These are phyloP conservation scores for Penicillium sp. DNA, from an alignment of 2,329 filamentous ascomycete genomes.

Conservation along the genomic window DNA sequence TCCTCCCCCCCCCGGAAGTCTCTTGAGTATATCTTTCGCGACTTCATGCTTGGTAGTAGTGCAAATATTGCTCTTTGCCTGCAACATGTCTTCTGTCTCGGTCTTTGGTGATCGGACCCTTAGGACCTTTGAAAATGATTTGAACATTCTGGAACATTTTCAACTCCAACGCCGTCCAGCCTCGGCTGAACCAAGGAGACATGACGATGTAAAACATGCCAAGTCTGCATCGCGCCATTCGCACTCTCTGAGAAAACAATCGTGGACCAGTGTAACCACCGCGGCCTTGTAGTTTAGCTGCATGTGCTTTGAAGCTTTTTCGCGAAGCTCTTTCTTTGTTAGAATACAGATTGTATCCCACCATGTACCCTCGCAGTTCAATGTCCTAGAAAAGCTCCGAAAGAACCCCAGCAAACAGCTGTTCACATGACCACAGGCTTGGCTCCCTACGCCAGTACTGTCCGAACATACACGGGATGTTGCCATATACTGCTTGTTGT, in stretches of 20 bases:
- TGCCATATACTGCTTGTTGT: conserved; percentile 22
- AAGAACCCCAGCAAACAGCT: conserved; percentile 27
- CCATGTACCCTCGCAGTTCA: conserved; percentile 27
- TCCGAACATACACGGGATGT: conserved; percentile 35
- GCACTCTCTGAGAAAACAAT: conserved; percentile 13
- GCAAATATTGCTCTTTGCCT: background rate
- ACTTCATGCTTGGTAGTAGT: background rate
- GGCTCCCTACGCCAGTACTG: conserved; percentile 26
- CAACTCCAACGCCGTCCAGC: conserved; percentile 23
- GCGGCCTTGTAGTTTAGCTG: conserved; percentile 25
- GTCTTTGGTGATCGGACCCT: conserved; percentile 17
- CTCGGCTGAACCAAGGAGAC: conserved; percentile 26
- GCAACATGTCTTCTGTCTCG: conserved; percentile 23
- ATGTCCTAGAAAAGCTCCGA: conserved; percentile 8
- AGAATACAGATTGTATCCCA: conserved; percentile 32
- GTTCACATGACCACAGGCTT: conserved; percentile 24
- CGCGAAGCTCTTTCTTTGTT: conserved; percentile 9
- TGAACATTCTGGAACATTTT: conserved; percentile 9
- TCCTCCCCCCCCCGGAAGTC: background rate
- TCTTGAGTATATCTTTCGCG: background rate
- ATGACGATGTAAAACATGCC: conserved; percentile 22
- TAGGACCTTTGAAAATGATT: conserved; percentile 14
- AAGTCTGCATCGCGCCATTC: conserved; percentile 20
- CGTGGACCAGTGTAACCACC: conserved; percentile 14
- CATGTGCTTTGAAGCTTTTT: conserved; percentile 22